These are phyloP conservation scores for Coniochaeta hoffmannii DNA, from an alignment of 2,329 filamentous ascomycete species.

Conservation along the genomic window DNA sequence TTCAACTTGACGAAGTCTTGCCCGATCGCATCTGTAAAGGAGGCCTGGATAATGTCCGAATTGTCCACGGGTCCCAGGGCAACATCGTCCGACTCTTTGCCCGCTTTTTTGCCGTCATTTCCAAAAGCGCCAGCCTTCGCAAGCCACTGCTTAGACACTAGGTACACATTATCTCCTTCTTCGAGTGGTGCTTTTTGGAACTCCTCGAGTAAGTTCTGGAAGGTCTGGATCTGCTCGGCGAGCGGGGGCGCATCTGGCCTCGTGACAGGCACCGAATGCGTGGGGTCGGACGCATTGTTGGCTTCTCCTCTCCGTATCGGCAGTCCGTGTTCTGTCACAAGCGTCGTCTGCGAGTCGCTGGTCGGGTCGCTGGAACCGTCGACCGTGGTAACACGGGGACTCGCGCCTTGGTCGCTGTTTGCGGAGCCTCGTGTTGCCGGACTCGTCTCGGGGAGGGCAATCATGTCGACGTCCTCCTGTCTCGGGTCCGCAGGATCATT, in stretches of 20 bases:
- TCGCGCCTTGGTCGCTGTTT: background rate
- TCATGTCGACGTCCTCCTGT: slow-evolving; percentile 42
- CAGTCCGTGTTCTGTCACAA: slow-evolving; percentile 5
- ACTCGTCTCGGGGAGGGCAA: slow-evolving; percentile 18
- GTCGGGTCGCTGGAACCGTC: background rate
- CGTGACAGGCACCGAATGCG: background rate
- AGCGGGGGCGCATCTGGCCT: slow-evolving; percentile 27
- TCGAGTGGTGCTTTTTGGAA: slow-evolving; percentile 45
- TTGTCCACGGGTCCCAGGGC: slow-evolving; percentile 79
- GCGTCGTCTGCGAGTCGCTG: background rate
- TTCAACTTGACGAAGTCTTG: slow-evolving; percentile 66
- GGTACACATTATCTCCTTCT: slow-evolving; percentile 67
- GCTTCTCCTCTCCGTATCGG: slow-evolving; percentile 15
- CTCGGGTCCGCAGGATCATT: slow-evolving; percentile 25
- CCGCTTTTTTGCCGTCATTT: slow-evolving; percentile 43
- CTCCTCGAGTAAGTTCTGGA: slow-evolving; percentile 53
- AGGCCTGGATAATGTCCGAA: slow-evolving; percentile 65
- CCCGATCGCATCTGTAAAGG: slow-evolving; percentile 40
- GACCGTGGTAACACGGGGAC: background rate
- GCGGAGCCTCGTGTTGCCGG: background rate
- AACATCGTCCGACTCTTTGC: slow-evolving; percentile 53
- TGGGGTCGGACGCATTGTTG: background rate
- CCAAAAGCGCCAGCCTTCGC: slow-evolving; percentile 61
- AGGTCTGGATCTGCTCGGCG: slow-evolving; percentile 61
- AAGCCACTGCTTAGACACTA: slow-evolving; percentile 77